Base-by-base conservation (phyloP, 805 yeast genomes). In the Candida schatavii region DNA sequence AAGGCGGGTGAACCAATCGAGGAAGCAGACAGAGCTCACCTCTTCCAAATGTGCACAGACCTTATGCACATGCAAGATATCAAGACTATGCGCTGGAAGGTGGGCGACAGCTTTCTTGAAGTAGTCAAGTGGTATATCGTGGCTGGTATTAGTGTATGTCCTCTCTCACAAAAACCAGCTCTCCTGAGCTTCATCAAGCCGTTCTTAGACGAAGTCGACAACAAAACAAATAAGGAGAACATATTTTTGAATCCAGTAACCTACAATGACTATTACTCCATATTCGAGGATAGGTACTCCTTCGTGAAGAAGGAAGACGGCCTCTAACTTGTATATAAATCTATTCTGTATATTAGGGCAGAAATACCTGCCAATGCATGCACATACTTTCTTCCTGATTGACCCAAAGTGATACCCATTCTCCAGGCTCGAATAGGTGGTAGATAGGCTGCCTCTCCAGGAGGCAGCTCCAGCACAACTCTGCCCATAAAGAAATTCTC, bases 31-130 rank as follows among this genome's bases (percentile, higher is more conserved):
- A 23, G 27, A 11, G 7, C 11, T 7, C 11, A 7, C 10, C 27
- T 31, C 11, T 15, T 17, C 18, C 15, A 31, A 18, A 31, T 31
- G 35, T 31, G 35, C 21, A 9, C 19, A n/a, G 35, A 15, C 35
- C 35, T 31, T 13, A 31, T 31, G 35, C 15, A 31, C 35, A 7
- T 31, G 9, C 35, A 31, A 31, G 18, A 31, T 9, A 17, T 31
- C 11, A 14, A 15, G 11, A 17, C 21, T 6, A n/a, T 31, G 11
- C 18, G 18, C 15, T 14, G 21, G 21, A 31, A 31, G 19, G 15
- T 18, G 9, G 35, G 35, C 15, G 11, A 31, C 21, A 11, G 35
- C 15, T 31, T 17, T 15, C 18, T 31, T 15, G 21, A 13, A 14
- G 18, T 31, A 13, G 6, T 31, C 11, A 13, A 18, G 21, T 14